Percentiles rank a stretch among this genome's conserved stretches.
Evolutionary conservation across 2,329 filamentous ascomycete species (phyloP).

Genomic region (Penicillium olsonii): DNA sequence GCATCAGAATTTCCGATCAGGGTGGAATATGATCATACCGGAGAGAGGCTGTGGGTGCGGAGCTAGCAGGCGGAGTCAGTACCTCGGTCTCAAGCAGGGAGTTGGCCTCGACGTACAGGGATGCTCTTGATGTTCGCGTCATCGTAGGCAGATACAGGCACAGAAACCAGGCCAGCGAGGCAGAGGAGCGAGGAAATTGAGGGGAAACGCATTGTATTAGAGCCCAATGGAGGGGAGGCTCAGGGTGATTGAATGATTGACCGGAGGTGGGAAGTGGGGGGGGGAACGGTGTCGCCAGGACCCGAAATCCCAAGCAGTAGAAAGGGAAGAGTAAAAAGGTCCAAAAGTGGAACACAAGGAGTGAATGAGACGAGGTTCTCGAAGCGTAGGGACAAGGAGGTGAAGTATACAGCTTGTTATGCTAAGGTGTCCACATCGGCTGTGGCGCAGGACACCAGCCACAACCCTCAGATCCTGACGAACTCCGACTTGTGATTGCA

Average conservation of each 20-base stretch:
- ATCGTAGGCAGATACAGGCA: slow-evolving; percentile 43
- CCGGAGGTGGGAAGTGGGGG: slow-evolving; percentile 18
- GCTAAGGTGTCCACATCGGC: slow-evolving; percentile 22
- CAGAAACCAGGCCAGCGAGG: slow-evolving; percentile 35
- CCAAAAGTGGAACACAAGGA: slow-evolving; percentile 8
- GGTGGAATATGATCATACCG: slow-evolving; percentile 58
- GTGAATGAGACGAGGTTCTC: slow-evolving; percentile 10
- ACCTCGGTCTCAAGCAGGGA: slow-evolving; percentile 8
- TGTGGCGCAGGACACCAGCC: slow-evolving; percentile 18
- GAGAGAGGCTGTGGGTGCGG: slow-evolving; percentile 79
- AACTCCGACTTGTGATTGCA: slow-evolving; percentile 4
- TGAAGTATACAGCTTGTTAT: slow-evolving; percentile 14
- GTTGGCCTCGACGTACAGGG: slow-evolving; percentile 53
- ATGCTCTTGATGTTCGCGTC: slow-evolving; percentile 64
- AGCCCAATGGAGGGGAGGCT: slow-evolving; percentile 16
- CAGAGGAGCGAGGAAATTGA: slow-evolving; percentile 38
- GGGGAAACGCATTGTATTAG: slow-evolving; percentile 33
- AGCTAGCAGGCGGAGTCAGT: slow-evolving; percentile 56
- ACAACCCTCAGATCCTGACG: slow-evolving; percentile 10
- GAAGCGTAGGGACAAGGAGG: slow-evolving; percentile 3
- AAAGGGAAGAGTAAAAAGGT: background rate
- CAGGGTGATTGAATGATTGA: slow-evolving; percentile 22
- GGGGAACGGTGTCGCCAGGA: slow-evolving; percentile 26
- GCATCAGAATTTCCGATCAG: background rate
- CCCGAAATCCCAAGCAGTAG: slow-evolving; percentile 17